phyloP scores from a whole-genome alignment of 305 asterid species.

The Fraxinus dipetala region DNA sequence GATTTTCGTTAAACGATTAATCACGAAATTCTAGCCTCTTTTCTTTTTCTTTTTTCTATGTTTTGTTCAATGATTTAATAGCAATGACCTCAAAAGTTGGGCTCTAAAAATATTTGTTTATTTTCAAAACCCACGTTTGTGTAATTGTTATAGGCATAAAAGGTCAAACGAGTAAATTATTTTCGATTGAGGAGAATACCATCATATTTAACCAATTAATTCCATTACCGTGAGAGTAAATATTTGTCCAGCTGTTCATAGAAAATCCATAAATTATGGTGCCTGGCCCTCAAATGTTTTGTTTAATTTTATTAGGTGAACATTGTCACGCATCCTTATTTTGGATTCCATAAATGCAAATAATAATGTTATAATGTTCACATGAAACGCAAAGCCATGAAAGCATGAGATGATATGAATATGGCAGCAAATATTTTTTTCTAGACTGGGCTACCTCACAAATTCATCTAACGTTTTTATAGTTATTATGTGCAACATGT shows the following conservation, averaged over 20 bases:
- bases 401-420: not conserved
- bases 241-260: not conserved
- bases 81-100: not conserved
- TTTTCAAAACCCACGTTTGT: not conserved
- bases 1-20: too few species aligned
- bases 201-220: too few species aligned
- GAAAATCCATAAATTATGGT: not conserved
- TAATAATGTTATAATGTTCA: not conserved
- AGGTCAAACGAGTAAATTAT: not conserved
- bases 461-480: not conserved
- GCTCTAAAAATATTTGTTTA: not conserved
- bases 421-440: not conserved
- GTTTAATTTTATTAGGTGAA: not conserved
- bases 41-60: not conserved
- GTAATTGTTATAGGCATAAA: not conserved
- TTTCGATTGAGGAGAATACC: not conserved
- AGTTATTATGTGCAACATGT: not conserved
- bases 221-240: not conserved
- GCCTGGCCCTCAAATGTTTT: not conserved
- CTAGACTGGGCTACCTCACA: not conserved
- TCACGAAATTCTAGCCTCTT: not conserved
- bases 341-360: too few species aligned
- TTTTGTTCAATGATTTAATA: not conserved
- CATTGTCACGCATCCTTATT: too few species aligned
- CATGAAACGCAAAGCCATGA: not conserved